These are phyloP conservation scores for Vanrija pseudolonga DNA, from an alignment of 1,284 basidiomycete genomes.

Conservation along the genomic window DNA sequence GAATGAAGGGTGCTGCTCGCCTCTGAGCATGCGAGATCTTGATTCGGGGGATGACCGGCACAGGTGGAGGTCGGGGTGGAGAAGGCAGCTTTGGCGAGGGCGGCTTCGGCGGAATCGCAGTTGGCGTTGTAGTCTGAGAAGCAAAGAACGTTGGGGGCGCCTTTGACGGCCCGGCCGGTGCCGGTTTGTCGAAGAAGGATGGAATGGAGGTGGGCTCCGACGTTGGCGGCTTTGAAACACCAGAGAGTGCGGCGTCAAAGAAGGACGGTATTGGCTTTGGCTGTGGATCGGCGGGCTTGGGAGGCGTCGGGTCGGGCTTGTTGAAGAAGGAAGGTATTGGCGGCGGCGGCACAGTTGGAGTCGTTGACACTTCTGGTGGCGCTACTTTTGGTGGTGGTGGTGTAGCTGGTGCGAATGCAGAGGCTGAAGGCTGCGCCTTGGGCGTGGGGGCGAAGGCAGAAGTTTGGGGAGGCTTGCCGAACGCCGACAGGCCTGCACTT, in stretches of 20 bases:
- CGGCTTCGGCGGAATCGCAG: neutral
- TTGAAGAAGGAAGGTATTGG: neutral
- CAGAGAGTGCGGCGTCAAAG: neutral
- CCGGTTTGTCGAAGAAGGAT: constrained; percentile 4
- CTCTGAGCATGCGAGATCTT: constrained; percentile 5
- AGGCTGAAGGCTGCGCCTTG: neutral
- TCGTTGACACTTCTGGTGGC: neutral
- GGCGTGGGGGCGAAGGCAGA: neutral
- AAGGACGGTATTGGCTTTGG: neutral
- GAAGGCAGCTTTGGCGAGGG: constrained; percentile 2
- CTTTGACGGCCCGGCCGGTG: neutral
- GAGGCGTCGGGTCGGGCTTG: neutral
- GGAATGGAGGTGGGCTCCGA: neutral
- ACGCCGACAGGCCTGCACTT: neutral
- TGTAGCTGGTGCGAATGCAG: neutral
- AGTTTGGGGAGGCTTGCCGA: neutral
- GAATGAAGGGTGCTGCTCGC: constrained; percentile 6
- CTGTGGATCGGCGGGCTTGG: neutral
- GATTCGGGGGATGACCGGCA: constrained; percentile 7
- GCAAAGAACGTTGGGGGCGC: constrained; percentile 20
- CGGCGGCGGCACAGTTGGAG: neutral
- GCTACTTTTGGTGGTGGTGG: neutral
- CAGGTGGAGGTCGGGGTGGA: constrained; percentile 1
- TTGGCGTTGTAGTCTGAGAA: constrained; percentile 6
- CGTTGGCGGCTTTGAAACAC: neutral